Evolutionary conservation across 345 rosid genomes (phyloP).

Genomic region (Linum usitatissimum): DNA sequence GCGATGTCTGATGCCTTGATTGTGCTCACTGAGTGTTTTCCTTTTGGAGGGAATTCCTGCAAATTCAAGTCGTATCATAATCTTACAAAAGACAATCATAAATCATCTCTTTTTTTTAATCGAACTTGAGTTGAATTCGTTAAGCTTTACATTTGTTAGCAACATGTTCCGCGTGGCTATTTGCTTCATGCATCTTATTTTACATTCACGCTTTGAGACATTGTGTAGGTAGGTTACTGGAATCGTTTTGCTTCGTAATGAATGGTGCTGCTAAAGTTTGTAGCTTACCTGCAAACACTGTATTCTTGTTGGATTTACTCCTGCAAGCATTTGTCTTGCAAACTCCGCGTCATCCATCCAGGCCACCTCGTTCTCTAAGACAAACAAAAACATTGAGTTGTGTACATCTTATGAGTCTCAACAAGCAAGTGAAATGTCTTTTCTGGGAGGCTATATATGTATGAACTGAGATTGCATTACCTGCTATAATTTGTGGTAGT

Average conservation of each 20-base stretch:
- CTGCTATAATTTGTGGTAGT: conserved; percentile 40
- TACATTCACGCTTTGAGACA: no score
- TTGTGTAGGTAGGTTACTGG: no score
- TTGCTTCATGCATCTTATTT: no score
- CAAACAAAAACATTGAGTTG: neutral
- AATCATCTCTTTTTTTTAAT: no score
- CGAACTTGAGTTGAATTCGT: neutral
- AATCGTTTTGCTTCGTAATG: no score
- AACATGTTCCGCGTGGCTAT: no score
- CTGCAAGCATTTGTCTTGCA: conserved; percentile 77
- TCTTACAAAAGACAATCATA: no score
- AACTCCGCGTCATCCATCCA: conserved; percentile 78
- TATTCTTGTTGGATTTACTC: conserved; percentile 63
- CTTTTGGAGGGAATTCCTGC: conserved; percentile 46
- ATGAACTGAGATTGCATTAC: conserved; percentile 16
- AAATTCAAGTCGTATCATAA: neutral
- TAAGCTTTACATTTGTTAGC: neutral
- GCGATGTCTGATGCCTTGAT: conserved; percentile 27
- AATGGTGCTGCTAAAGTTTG: neutral
- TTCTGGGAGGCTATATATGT: neutral
- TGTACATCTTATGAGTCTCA: neutral
- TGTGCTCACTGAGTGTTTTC: conserved; percentile 28
- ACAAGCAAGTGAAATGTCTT: neutral
- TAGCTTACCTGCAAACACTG: conserved; percentile 34
- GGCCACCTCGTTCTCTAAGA: conserved; percentile 40